Evolutionary conservation across 2,329 filamentous ascomycete species (phyloP), one percentile per base, ranked within the genome.

Genomic region (Neonectria coccinea): DNA sequence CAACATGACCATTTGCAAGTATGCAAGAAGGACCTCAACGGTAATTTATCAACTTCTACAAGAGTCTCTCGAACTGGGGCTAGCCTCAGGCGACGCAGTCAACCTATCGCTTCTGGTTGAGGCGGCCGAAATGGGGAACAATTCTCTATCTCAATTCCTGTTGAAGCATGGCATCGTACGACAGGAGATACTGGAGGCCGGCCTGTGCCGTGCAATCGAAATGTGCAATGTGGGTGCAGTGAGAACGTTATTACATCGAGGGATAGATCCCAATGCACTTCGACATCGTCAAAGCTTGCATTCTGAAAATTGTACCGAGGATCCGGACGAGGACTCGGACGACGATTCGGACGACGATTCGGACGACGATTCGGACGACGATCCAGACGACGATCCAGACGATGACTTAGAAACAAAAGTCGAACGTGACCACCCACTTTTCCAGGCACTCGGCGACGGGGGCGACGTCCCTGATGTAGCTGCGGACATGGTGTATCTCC

Each of bases 231-330:
- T n/a, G 1, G 12, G 18, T 22, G 56, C 47, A 10, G 56, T 52
- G 14, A 44, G 47, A 18, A 36, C 27, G 0, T 18, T 59, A 1
- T 18, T 59, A 20, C 9, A n/a, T 5, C 56, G 56, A 27, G 27
- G 36, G 10, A 39, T 52, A 29, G 56, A 59, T 16, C 47, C 56
- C 2, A 55, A 55, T 33, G 51, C 58, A 20, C 6, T 48, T 31
- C 16, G 22, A 16, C 42, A 54, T 42, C 51, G 58, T 20, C 48
- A 29, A 31, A 27, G 3, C 6, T n/a, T 27, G 25, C 3, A 12
- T 33, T 8, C 3, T 11, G 9, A 20, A 4, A 10, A 56, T 20
- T n/a, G 22, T 7, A 3, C 12, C 53, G 16, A 12, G 11, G 27
- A 20, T 8, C 6, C 27, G 7, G 2, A 50, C 16, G 2, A 11